Evolutionary conservation across 306 rosid species (phyloP).

Genomic region (Gastrolobium bilobum): DNA sequence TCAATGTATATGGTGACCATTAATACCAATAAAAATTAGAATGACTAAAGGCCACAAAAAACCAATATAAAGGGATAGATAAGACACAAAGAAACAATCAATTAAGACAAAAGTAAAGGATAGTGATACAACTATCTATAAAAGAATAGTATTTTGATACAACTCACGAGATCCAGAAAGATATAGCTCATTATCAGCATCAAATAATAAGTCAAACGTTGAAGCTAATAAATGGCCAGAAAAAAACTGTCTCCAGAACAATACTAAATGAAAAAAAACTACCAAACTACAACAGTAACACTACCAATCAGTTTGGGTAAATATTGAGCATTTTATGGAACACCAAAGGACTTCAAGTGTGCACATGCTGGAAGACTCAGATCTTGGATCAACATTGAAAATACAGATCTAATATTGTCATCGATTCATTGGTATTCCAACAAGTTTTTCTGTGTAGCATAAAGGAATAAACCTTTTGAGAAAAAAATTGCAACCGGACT

Average conservation of each 20-base stretch:
- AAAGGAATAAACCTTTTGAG: neutral
- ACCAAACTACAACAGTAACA: neutral
- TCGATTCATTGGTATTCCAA: neutral
- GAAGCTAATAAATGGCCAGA: neutral
- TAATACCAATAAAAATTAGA: constrained; percentile 26
- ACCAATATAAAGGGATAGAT: constrained; percentile 9
- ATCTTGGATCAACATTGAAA: neutral
- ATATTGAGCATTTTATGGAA: neutral
- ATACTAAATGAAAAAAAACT: neutral
- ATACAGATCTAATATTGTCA: neutral
- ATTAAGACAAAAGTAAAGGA: neutral
- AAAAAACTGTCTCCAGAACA: neutral
- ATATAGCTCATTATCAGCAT: neutral
- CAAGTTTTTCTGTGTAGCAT: neutral
- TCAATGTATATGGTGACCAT: constrained; percentile 32
- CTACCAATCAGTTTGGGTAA: neutral
- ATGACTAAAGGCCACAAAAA: constrained; percentile 3
- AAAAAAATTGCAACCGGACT: neutral
- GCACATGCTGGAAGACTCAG: neutral
- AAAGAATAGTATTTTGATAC: neutral
- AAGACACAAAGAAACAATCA: constrained; percentile 3
- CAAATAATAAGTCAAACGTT: constrained; percentile 11
- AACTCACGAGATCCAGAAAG: constrained; percentile 16
- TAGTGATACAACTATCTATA: neutral
- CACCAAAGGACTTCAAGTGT: neutral